Evolutionary conservation across 768 basidiomycete species (phyloP), one percentile per base, ranked within the genome.

Genomic region (Lactifluus hygrophoroides): DNA sequence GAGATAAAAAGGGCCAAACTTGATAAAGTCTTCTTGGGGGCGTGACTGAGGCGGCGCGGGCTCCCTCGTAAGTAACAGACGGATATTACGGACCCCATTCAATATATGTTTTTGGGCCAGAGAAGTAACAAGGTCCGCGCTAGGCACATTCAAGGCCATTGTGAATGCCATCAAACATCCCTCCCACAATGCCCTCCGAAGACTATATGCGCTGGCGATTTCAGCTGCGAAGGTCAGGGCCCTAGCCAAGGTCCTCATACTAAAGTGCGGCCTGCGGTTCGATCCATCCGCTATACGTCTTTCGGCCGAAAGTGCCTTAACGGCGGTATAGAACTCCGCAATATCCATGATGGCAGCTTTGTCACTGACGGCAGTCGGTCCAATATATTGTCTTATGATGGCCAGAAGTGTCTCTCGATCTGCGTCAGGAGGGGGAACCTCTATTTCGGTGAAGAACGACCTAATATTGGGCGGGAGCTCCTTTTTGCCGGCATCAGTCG

Each of bases 111-210:
- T 84, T 62, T 87, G 84, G 7, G 88, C 88, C 17, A 95, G 74
- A 7, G 72, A 70, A 3, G 77, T 80, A 19, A 93, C 91, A 25
- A 80, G 65, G 59, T 79, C 76, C 0, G 83, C 80, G 66, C 93
- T 93, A 16, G 78, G 72, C 0, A 72, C 73, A 66, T 96, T 91
- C 48, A 99, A 78, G 6, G 88, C 84, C 93, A 96, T 97, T 6
- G 93, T 96, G 70, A 98, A 99, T 0, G 91, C 87, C 96, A 99
- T 98, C 56, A 97, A 68, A 69, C 90, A 95, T 1, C 96, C 95
- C 70, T 98, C 96, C 90, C 91, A 97, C 19, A 98, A 75, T 1
- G 90, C 85, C 40, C 96, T 77, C 37, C 94, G 82, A 9, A 98
- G 73, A 27, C 91, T 85, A 64, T 90, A 97, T 28, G 77, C 71